A percentile compares a stretch with the other conserved stretches of the same genome.
Evolutionary conservation across 495 filamentous ascomycete genomes (phyloP).

Genomic region (Echria macrotheca): DNA sequence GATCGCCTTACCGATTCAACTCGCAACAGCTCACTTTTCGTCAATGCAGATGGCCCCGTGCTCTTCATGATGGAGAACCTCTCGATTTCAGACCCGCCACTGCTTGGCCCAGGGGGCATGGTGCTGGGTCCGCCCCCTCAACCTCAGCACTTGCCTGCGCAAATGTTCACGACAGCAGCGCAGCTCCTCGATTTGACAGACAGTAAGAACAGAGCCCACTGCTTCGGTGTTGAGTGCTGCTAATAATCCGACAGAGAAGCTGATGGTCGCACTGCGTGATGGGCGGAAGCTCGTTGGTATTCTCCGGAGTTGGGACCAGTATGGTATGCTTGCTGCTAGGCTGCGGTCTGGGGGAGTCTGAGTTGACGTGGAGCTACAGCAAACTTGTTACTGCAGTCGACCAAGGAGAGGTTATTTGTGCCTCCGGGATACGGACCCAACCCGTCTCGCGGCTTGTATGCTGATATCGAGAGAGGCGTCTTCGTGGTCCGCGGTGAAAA

Average conservation of each 20-base stretch:
- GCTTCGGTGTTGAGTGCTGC: too few relatives aligned
- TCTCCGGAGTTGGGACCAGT: constrained; percentile 95
- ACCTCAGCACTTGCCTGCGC: constrained; percentile 60
- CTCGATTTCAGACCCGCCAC: constrained; percentile 39
- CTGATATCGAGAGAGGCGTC: constrained; percentile 73
- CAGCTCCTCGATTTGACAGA: constrained; percentile 93
- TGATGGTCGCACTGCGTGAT: constrained; percentile 83
- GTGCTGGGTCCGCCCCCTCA: constrained; percentile 35
- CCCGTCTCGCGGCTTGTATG: constrained; percentile 51
- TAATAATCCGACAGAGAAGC: constrained; percentile 64
- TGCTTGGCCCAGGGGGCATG: constrained; percentile 15
- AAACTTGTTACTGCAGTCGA: constrained; percentile 90
- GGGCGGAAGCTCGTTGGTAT: constrained; percentile 91
- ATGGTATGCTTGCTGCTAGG: too few relatives aligned
- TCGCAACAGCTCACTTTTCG: neutral
- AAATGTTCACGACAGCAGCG: constrained; percentile 98
- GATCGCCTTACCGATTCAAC: neutral
- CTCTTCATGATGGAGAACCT: constrained; percentile 47
- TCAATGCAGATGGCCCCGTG: constrained; percentile 3
- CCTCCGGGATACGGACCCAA: constrained; percentile 27
- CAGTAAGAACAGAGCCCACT: constrained; percentile 65
- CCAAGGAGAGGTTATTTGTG: constrained; percentile 78
- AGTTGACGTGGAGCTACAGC: too few relatives aligned
- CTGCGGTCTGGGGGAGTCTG: too few relatives aligned
- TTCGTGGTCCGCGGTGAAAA: constrained; percentile 93